Evolutionary conservation across 2,329 filamentous ascomycete species (phyloP).

Genomic region (Stagonosporopsis vannaccii): DNA sequence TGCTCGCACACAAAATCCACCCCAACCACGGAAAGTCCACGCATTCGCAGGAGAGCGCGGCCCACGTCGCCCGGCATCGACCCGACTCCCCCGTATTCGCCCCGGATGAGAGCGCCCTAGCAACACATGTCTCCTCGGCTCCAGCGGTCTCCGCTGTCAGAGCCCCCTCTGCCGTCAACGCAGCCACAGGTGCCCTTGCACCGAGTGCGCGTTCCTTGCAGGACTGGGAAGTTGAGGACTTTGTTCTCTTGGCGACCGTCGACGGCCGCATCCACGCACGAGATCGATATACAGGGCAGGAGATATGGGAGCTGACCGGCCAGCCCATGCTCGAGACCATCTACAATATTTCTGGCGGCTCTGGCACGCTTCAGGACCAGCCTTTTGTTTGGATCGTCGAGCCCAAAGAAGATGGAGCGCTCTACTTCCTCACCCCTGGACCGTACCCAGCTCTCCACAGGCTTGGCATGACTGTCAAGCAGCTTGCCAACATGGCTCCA

Average conservation of each 20-base stretch:
- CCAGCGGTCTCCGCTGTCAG: slow-evolving; percentile 87
- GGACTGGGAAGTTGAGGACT: slow-evolving; percentile 99
- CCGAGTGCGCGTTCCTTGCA: slow-evolving; percentile 90
- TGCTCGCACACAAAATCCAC: slow-evolving; percentile 26
- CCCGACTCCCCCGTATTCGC: slow-evolving; percentile 39
- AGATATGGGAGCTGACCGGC: slow-evolving; percentile 86
- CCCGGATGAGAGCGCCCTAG: slow-evolving; percentile 88
- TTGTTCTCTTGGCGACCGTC: slow-evolving; percentile 99
- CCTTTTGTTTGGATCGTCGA: slow-evolving; percentile 96
- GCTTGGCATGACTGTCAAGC: slow-evolving; percentile 79
- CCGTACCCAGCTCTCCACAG: slow-evolving; percentile 66
- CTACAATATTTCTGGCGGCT: slow-evolving; percentile 65
- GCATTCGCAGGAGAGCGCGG: slow-evolving; percentile 25
- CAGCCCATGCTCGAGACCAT: slow-evolving; percentile 90
- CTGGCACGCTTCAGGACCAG: slow-evolving; percentile 64
- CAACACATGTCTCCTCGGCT: slow-evolving; percentile 79
- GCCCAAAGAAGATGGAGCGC: slow-evolving; percentile 82
- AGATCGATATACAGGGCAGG: slow-evolving; percentile 83
- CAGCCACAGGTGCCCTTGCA: slow-evolving; percentile 59
- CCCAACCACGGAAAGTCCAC: slow-evolving; percentile 28
- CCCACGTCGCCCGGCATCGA: slow-evolving; percentile 31
- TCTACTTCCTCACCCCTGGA: slow-evolving; percentile 85
- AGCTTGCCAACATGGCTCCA: slow-evolving; percentile 82
- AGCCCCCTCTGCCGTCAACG: slow-evolving; percentile 79
- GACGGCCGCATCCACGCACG: slow-evolving; percentile 94